Percentiles rank a stretch among this genome's conserved stretches.
Conservation (phyloP, 177 flowering plant species). For the Vitis hybrid region DNA sequence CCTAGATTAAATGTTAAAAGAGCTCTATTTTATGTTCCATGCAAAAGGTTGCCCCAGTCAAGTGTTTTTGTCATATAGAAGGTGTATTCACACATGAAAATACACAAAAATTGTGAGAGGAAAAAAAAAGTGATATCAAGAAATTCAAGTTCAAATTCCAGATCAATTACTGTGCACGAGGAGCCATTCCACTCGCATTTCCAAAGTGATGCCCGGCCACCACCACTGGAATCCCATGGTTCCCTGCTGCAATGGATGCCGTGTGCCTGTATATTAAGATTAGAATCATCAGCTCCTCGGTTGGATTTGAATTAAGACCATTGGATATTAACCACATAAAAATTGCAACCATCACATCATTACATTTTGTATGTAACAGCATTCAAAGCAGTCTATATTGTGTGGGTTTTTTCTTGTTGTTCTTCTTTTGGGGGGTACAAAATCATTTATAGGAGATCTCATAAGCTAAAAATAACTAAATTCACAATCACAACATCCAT, state of each 20-base stretch:
- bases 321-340: no score
- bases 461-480: no score
- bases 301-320: neutral
- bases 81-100: no score
- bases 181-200: conserved; percentile 99
- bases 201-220: conserved; percentile 92
- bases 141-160: neutral
- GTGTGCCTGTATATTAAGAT: conserved; percentile 70
- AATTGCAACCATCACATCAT: neutral
- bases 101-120: no score
- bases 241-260: conserved; percentile 90
- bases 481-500: no score
- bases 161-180: conserved; percentile 82
- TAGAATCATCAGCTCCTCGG: conserved; percentile 6
- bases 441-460: no score
- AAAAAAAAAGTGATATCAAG: no score
- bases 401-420: neutral
- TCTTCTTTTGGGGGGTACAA: neutral
- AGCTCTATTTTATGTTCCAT: no score
- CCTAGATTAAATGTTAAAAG: neutral
- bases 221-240: conserved; percentile 84
- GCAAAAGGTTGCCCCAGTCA: no score
- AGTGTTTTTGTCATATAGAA: no score
- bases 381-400: no score
- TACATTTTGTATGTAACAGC: neutral